phyloP scores from a whole-genome alignment of 2,329 filamentous ascomycete species.

The Ceratocystis colombiana region DNA sequence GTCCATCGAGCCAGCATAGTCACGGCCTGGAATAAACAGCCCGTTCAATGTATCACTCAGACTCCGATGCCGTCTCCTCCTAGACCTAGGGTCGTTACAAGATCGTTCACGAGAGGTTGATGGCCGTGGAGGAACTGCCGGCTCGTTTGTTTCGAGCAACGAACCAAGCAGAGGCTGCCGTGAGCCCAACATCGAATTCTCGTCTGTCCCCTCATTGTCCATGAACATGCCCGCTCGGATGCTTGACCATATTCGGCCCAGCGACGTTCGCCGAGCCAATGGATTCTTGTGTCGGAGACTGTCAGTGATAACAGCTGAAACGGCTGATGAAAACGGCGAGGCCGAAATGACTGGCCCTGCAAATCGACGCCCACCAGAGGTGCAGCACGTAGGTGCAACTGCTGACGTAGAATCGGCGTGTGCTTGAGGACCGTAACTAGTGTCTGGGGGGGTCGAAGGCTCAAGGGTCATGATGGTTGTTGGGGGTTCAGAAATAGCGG shows the following conservation, averaged over 20 bases:
- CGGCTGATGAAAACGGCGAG: slow-evolving; percentile 50
- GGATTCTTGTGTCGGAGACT: slow-evolving; percentile 39
- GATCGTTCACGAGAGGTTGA: slow-evolving; percentile 20
- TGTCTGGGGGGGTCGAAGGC: slow-evolving; percentile 21
- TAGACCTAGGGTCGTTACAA: not conserved
- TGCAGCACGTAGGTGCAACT: slow-evolving; percentile 27
- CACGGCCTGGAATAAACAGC: slow-evolving; percentile 31
- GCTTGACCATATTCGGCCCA: slow-evolving; percentile 41
- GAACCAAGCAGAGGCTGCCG: slow-evolving; percentile 22
- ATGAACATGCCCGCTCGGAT: slow-evolving; percentile 48
- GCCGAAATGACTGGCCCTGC: slow-evolving; percentile 47
- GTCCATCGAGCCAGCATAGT: slow-evolving; percentile 4
- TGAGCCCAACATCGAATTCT: slow-evolving; percentile 17
- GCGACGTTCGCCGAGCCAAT: slow-evolving; percentile 36
- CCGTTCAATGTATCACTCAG: slow-evolving; percentile 37
- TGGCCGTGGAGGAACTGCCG: slow-evolving; percentile 10
- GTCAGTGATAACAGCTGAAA: slow-evolving; percentile 49
- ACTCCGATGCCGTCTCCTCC: slow-evolving; percentile 34
- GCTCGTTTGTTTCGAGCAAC: slow-evolving; percentile 18
- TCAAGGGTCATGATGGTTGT: slow-evolving; percentile 27
- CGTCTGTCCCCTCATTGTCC: slow-evolving; percentile 36
- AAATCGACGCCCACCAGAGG: slow-evolving; percentile 34
- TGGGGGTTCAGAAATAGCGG: slow-evolving; percentile 30
- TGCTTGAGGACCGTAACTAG: slow-evolving; percentile 14
- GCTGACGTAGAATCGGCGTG: slow-evolving; percentile 28